phyloP scores from a whole-genome alignment of 495 filamentous ascomycete species.

The Penicillium canariense region DNA sequence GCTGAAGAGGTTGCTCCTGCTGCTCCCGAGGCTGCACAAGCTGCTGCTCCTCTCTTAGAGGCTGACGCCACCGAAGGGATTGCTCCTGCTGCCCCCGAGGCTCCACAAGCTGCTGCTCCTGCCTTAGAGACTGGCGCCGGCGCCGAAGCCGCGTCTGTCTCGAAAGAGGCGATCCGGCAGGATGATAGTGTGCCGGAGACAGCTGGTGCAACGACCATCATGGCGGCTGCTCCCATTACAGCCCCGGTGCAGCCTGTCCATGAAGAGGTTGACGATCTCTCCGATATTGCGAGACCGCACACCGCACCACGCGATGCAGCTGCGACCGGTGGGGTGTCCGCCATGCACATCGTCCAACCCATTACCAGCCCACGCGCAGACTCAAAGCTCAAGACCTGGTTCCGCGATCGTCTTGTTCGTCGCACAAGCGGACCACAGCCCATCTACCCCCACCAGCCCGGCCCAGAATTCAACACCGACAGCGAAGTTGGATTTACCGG shows the following conservation, averaged over 20 bases:
- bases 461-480: conserved; percentile 20
- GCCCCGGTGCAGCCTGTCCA: conserved; percentile 8
- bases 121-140: conserved; percentile 3
- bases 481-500: conserved; percentile 21
- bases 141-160: conserved; percentile 1
- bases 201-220: conserved; percentile 6
- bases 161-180: conserved; percentile 8
- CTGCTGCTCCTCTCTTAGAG: conserved; percentile 7
- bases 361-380: conserved; percentile 26
- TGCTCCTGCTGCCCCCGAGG: conserved; percentile 1
- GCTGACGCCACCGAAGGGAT: neutral
- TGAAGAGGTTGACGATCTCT: neutral
- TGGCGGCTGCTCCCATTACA: conserved; percentile 5
- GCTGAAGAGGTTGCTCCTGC: conserved; percentile 2
- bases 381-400: conserved; percentile 32
- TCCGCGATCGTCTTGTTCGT: conserved; percentile 27
- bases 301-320: conserved; percentile 20
- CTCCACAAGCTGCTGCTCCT: conserved; percentile 6
- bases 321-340: neutral
- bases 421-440: conserved; percentile 21
- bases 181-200: conserved; percentile 4
- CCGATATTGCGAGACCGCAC: conserved; percentile 1
- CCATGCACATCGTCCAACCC: conserved; percentile 17
- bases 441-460: conserved; percentile 27
- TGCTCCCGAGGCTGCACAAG: conserved; percentile 1